Conservation (phyloP, 768 basidiomycete species). For the Grammothele lineata region DNA sequence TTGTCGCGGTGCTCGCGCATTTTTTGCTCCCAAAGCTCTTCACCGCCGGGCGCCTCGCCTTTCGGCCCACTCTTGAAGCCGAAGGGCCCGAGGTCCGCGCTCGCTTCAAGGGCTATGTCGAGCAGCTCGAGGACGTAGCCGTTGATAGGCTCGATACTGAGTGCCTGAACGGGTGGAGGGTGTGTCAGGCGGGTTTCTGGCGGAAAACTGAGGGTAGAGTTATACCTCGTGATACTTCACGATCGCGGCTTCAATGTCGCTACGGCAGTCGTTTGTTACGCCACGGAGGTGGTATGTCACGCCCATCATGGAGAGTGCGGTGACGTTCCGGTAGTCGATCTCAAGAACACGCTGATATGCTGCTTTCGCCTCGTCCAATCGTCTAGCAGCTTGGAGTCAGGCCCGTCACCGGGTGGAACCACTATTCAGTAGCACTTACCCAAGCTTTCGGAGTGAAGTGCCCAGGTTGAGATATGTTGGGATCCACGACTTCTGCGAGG, state of each 20-base stretch:
- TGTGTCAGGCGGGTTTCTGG: no score
- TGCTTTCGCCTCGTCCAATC: constrained; percentile 56
- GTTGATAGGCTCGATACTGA: constrained; percentile 82
- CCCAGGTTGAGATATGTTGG: constrained; percentile 92
- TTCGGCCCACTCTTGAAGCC: constrained; percentile 11
- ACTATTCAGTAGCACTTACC: constrained; percentile 36
- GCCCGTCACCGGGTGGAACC: not conserved
- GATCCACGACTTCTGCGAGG: constrained; percentile 80
- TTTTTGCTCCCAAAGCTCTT: constrained; percentile 24
- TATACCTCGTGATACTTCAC: constrained; percentile 89
- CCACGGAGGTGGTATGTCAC: constrained; percentile 78
- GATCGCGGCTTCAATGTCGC: constrained; percentile 66
- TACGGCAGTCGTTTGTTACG: not conserved
- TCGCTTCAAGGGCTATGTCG: constrained; percentile 68
- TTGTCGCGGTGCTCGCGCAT: constrained; percentile 27
- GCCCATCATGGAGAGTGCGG: constrained; percentile 85
- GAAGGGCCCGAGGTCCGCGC: constrained; percentile 18
- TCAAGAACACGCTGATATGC: constrained; percentile 80
- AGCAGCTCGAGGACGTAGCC: constrained; percentile 76
- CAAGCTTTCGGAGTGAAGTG: constrained; percentile 78
- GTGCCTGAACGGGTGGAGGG: constrained; percentile 40
- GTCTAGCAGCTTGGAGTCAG: constrained; percentile 23
- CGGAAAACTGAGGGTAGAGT: not conserved
- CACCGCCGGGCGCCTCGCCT: constrained; percentile 18
- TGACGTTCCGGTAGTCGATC: constrained; percentile 79